Percentiles rank a stretch among this genome's conserved stretches.
phyloP scores from a whole-genome alignment of 2,329 filamentous ascomycete species.

The Sporothrix phasma region DNA sequence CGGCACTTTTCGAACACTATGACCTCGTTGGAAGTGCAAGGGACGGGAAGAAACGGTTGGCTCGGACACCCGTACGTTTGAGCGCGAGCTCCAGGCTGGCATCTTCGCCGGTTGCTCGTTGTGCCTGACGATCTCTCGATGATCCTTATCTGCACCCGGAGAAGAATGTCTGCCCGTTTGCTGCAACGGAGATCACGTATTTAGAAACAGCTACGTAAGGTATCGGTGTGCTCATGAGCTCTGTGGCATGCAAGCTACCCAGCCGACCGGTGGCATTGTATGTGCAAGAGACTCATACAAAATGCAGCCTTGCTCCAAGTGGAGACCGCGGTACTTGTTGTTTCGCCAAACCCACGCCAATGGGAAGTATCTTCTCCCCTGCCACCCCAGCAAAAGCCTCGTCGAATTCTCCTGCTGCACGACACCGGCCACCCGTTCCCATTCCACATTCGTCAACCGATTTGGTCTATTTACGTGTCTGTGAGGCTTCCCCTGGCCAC shows the following conservation, averaged over 20 bases:
- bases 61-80: no score
- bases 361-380: not conserved
- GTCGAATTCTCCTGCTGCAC: not conserved
- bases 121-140: not conserved
- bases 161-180: not conserved
- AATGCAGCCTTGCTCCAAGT: not conserved
- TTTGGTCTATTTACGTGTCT: not conserved
- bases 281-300: not conserved
- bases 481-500: not conserved
- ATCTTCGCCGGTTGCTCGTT: not conserved
- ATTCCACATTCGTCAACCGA: not conserved
- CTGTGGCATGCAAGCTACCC: constrained; percentile 4
- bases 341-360: not conserved
- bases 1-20: not conserved
- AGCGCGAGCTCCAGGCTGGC: not conserved
- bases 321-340: not conserved
- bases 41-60: no score
- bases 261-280: not conserved
- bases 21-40: not conserved
- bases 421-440: not conserved
- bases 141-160: not conserved
- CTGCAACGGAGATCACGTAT: no score
- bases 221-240: not conserved
- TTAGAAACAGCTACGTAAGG: not conserved
- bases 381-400: not conserved